Base-by-base conservation (phyloP, 2,329 filamentous ascomycete species). In the Fusarium sp. region DNA sequence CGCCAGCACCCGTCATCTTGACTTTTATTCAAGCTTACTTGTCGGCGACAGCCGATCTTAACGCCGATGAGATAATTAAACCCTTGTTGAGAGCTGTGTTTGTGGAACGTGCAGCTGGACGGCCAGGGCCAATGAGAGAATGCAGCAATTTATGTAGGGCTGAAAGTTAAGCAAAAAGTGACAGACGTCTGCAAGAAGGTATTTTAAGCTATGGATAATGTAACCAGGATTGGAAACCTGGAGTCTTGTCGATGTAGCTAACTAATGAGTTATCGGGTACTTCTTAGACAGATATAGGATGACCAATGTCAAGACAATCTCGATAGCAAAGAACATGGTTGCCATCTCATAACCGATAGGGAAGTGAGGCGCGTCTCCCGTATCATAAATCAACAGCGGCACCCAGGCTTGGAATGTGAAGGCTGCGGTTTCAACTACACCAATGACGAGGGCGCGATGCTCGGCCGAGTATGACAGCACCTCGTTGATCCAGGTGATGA, bases 401-500 rank as follows among this genome's bases (percentile, higher is more conserved):
- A 87, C 79, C 82, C 85, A 87, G 0, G 85, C 82, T 68, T 85
- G 82, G 56, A 86, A 85, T 0, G 82, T 84, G 68, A 86, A 87
- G 0, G 82, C 84, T 4, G 81, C 78, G 0, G 84, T 83, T 72
- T 87, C 86, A 77, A 88, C 86, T 15, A 87, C 82, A 0, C 86
- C 86, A 4, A 88, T 83, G 5, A 87, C 85, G 6, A 88, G 74
- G 4, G 86, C 84, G 0, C 87, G 82, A 20, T 87, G 85, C 77
- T 88, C 86, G 2, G 85, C 84, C 20, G 87, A 86, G 20, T 80
- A 79, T 2, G 81, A 81, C 22, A 84, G 84, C 6, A 86, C 82
- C 67, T 87, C 85, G 69, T 87, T 87, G 12, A 86, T 83, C 86
- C 85, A 87, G 6, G 84, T 83, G 77, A 86, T 84, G 25, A 84